Base-by-base conservation (phyloP, 1,284 basidiomycete genomes). In the Boletellus sp. region DNA sequence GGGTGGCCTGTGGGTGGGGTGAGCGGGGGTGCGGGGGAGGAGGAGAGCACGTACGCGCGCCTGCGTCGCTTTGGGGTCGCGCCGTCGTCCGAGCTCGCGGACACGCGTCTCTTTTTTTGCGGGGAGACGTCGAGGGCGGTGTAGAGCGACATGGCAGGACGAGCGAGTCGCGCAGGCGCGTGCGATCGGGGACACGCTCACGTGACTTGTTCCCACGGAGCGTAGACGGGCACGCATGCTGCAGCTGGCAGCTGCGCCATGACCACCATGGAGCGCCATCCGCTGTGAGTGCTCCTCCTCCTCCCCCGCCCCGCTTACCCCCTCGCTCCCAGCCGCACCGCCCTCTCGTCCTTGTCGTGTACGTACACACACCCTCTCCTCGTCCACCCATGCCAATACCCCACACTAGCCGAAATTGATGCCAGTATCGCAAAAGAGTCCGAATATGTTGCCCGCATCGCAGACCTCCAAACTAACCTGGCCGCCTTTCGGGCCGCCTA, bases 61-160 rank as follows among this genome's bases (percentile, higher is more conserved):
- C 85, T 74, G 49, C 82, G 72, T 66, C 79, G 81, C 72, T 90
- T 90, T 51, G 87, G 86, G 3, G 84, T 85, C 45, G 67, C 67
- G 37, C 79, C 77, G 59, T 83, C 80, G 59, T 82, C 81, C 70
- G 72, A 58, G 74, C 72, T 50, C 74, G 71, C 54, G 65, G 67
- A 59, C 54, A 67, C 70, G 49, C 85, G 80, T 67, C 83, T 86
- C 72, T 88, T 89, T 61, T 68, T 89, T 61, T 68, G 15, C 2
- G 84, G 85, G 37, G 86, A 86, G 45, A 86, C 71, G 47, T 75
- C 70, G 24, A 64, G 50, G 5, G 60, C 42, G 15, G 53, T 45
- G 51, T 55, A 66, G 47, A 56, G 45, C 8, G 53, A 65, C 68
- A 64, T 67, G 24, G 13, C 21, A 0, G 24, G 35, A 37, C 22